phyloP scores from a whole-genome alignment of 2,329 filamentous ascomycete genomes.

The Diplodia scrobiculata region DNA sequence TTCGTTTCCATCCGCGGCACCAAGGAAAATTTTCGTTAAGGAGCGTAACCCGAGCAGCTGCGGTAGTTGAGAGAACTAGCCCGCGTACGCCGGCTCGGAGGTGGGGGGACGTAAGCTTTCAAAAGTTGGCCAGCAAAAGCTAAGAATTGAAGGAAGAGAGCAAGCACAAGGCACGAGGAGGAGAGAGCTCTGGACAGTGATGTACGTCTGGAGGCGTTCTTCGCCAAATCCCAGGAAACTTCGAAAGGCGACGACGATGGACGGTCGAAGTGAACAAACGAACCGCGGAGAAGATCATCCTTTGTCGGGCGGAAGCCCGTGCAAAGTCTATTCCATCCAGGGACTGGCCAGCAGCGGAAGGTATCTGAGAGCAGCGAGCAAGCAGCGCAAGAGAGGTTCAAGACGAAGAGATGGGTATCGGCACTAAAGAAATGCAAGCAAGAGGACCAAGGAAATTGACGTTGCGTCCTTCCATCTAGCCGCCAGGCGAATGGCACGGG shows the following conservation, averaged over 20 bases:
- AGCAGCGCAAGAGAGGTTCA: slow-evolving; percentile 3
- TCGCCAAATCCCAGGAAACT: neutral
- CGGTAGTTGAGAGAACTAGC: neutral
- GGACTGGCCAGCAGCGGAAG: slow-evolving; percentile 9
- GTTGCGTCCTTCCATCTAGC: slow-evolving; percentile 17
- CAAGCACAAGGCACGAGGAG: neutral
- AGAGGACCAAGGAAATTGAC: slow-evolving; percentile 18
- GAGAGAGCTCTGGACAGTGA: slow-evolving; percentile 2
- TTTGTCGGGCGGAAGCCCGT: neutral
- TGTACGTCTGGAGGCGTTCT: slow-evolving; percentile 2
- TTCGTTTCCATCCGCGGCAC: slow-evolving; percentile 3
- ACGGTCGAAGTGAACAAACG: neutral
- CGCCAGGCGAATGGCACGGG: neutral
- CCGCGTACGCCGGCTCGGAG: neutral
- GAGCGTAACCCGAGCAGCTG: neutral
- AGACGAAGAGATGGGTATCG: slow-evolving; percentile 24
- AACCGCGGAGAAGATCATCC: neutral
- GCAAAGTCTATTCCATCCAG: slow-evolving; percentile 13
- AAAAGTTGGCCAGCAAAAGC: slow-evolving; percentile 6
- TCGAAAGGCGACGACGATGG: neutral
- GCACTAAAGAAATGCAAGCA: slow-evolving; percentile 24
- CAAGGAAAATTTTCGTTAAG: slow-evolving; percentile 9
- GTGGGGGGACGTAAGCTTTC: neutral
- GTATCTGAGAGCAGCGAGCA: slow-evolving; percentile 9
- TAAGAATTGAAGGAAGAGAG: neutral